These are phyloP conservation scores for Xenoacremonium recifei DNA, from an alignment of 2,329 filamentous ascomycete species.

Conservation along the genomic window DNA sequence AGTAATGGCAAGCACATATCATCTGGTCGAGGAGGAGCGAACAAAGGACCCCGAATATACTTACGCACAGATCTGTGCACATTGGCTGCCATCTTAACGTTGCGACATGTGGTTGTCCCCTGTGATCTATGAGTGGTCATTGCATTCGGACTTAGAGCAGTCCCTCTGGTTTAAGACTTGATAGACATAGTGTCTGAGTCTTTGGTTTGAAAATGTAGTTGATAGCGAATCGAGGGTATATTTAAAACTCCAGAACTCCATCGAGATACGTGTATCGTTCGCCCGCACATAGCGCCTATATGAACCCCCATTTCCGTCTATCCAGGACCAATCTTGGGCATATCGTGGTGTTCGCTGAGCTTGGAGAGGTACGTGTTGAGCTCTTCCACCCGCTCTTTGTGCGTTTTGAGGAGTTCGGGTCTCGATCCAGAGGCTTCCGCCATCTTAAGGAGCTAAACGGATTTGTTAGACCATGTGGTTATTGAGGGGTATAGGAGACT, in stretches of 20 bases:
- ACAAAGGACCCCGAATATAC: no score
- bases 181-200: no score
- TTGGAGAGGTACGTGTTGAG: slow-evolving; percentile 90
- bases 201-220: no score
- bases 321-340: slow-evolving; percentile 69
- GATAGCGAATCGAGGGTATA: slow-evolving; percentile 25
- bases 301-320: slow-evolving; percentile 27
- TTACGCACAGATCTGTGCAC: no score
- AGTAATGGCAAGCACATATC: slow-evolving; percentile 7
- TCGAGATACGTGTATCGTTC: background rate
- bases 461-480: slow-evolving; percentile 6
- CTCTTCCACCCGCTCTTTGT: slow-evolving; percentile 95
- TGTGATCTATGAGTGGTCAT: no score
- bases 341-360: slow-evolving; percentile 96
- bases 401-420: slow-evolving; percentile 87
- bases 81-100: no score
- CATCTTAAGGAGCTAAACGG: slow-evolving; percentile 72
- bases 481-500: background rate
- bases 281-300: background rate
- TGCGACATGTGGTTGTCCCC: no score
- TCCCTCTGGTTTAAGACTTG: no score
- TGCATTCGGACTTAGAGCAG: no score
- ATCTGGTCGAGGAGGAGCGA: no score
- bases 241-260: slow-evolving; percentile 27
- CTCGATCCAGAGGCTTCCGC: slow-evolving; percentile 57